Evolutionary conservation across 169 alveolate genomes (phyloP).

Genomic region (Toxoplasma gondii): DNA sequence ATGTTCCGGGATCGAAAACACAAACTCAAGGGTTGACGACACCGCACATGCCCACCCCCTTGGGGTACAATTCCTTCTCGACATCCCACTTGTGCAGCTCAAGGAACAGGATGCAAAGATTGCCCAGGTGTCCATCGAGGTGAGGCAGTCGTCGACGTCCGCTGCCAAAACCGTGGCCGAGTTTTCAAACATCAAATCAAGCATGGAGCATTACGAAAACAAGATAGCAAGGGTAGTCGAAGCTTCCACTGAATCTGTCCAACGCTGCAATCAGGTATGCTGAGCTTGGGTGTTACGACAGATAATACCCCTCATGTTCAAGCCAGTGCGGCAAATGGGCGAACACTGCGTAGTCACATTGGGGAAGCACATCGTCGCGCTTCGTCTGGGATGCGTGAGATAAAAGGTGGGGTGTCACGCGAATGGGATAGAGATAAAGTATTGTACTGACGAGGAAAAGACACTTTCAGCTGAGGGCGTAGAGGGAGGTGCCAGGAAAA

Average conservation of each 20-base stretch:
- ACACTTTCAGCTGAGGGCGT: too few species aligned
- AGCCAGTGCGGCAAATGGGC: neutral
- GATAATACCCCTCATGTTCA: neutral
- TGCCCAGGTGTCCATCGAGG: slow-evolving; percentile 24
- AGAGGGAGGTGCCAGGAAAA: too few species aligned
- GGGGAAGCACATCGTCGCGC: too few species aligned
- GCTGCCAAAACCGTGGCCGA: neutral
- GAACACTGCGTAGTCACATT: too few species aligned
- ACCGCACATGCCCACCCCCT: too few species aligned
- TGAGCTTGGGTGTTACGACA: neutral
- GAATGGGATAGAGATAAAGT: too few species aligned
- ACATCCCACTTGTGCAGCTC: neutral
- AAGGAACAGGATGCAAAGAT: slow-evolving; percentile 37
- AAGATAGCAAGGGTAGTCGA: neutral
- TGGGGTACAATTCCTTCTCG: too few species aligned
- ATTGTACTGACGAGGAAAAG: too few species aligned
- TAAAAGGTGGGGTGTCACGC: too few species aligned
- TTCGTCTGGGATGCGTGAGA: too few species aligned
- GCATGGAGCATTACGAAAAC: neutral
- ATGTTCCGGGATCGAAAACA: too few species aligned
- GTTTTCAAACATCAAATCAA: neutral
- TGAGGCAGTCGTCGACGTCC: slow-evolving; percentile 3
- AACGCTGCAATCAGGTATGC: slow-evolving; percentile 18
- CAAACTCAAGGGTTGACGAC: too few species aligned
- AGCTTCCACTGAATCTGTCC: neutral